Evolutionary conservation across 306 rosid genomes (phyloP).

Genomic region (Cucumis melo): DNA sequence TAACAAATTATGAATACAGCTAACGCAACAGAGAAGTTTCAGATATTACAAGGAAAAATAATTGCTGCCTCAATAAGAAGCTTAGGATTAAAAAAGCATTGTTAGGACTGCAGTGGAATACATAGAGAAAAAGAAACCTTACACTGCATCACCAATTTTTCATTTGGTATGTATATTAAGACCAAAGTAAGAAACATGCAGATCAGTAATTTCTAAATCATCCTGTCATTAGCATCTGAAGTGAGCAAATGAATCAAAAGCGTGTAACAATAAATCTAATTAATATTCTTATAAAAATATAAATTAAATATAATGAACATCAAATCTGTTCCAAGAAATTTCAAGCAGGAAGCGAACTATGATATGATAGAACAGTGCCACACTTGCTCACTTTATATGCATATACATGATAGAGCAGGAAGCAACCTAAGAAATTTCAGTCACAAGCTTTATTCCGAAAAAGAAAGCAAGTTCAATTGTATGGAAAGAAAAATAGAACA

Average conservation of each 20-base stretch:
- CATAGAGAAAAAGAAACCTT: background rate
- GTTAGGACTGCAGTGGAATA: background rate
- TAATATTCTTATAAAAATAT: background rate
- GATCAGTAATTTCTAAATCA: background rate
- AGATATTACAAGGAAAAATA: background rate
- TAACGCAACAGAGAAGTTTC: background rate
- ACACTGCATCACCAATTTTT: background rate
- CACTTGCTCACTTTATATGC: too few species aligned
- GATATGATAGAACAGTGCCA: too few species aligned
- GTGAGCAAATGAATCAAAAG: background rate
- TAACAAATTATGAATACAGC: background rate
- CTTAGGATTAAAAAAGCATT: background rate
- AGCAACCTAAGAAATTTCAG: background rate
- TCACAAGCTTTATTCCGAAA: background rate
- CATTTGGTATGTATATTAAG: background rate
- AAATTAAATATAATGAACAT: background rate
- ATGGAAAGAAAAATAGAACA: background rate
- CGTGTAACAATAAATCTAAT: background rate
- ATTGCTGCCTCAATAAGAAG: background rate
- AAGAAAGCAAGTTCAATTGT: background rate
- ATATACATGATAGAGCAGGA: background rate
- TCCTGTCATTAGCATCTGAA: background rate
- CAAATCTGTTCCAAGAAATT: background rate
- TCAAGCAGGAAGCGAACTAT: too few species aligned
- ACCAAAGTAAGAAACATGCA: background rate